phyloP scores from a whole-genome alignment of 768 basidiomycete genomes.

The Rhizopogon vinicolor region DNA sequence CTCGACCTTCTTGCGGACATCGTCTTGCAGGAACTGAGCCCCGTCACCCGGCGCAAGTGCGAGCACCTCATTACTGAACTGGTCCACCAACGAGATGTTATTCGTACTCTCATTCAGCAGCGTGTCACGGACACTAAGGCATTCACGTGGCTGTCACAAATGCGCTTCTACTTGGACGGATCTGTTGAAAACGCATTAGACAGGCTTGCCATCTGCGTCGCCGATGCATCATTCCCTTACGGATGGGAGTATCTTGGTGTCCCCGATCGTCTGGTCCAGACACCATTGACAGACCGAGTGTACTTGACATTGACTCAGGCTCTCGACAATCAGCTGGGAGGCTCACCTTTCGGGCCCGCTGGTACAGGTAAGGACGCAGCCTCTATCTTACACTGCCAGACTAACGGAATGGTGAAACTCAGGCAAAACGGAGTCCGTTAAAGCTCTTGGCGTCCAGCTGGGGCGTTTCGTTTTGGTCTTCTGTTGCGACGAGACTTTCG shows the following conservation, averaged over 20 bases:
- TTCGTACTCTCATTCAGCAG: constrained; percentile 70
- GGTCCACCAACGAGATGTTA: constrained; percentile 96
- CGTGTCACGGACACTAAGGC: constrained; percentile 57
- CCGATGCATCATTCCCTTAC: constrained; percentile 91
- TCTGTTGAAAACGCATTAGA: constrained; percentile 72
- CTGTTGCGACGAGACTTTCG: constrained; percentile 99
- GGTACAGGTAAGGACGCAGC: constrained; percentile 68
- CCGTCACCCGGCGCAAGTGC: constrained; percentile 95
- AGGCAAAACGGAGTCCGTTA: constrained; percentile 99
- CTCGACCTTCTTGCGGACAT: constrained; percentile 96
- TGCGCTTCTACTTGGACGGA: constrained; percentile 93
- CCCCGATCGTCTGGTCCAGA: constrained; percentile 94
- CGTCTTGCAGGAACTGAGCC: constrained; percentile 82
- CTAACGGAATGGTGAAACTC: constrained; percentile 6
- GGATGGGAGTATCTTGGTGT: constrained; percentile 99
- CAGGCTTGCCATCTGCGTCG: constrained; percentile 74
- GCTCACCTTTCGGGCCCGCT: constrained; percentile 96
- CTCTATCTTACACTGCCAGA: constrained; percentile 1
- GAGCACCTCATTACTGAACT: constrained; percentile 98
- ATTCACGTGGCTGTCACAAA: constrained; percentile 95
- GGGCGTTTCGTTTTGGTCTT: constrained; percentile 99
- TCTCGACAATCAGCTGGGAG: constrained; percentile 90
- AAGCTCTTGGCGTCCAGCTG: constrained; percentile 94
- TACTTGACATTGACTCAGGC: constrained; percentile 97
- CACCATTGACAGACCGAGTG: constrained; percentile 93